Base-by-base conservation (phyloP, 2,329 filamentous ascomycete genomes). In the Apiospora saccharicola region DNA sequence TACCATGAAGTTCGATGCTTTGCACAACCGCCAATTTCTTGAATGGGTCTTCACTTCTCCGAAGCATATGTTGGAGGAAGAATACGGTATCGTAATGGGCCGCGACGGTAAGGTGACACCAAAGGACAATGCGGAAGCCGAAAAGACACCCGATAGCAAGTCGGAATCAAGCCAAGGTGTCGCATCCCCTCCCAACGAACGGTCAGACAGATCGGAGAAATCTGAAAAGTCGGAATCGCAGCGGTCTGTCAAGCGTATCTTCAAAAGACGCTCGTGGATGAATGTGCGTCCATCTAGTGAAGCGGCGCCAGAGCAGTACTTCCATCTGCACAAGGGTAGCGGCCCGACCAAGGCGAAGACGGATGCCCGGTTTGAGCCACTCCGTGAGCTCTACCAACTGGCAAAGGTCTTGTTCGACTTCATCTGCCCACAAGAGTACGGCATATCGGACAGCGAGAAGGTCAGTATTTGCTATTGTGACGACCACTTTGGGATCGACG, bases 1-100 rank as follows among this genome's bases (percentile, higher is more conserved):
- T 82, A 98, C 96, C 26, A 98, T 99, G 96, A 99, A 99, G 82
- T 99, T 98, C 75, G 96, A 99, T 81, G 96, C 96, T 0, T 87
- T 99, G 19, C 97, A 99, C 83, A 99, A 99, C 80, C 91, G 96
- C 2, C 94, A 95, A 74, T 99, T 99, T 79, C 86, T 99, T 4
- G 96, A 99, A 82, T 98, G 96, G 94, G 93, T 98, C 0, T 99
- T 99, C 77, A 97, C 95, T 22, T 96, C 96, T 1, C 92, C 94
- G 46, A 91, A 90, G 78, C 88, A 87, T 72, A 94, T 97, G 83
- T 85, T 96, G 14, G 93, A 93, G 71, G 93, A 96, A 70, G 91
- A 93, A 75, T 86, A 88, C 74, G 85, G 82, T 68, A 85, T 81
- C 74, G 83, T 79, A 44, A 81, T 82, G 46, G 79, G 79, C 37